These are phyloP conservation scores for Talaromyces piceae DNA, from an alignment of 2,329 filamentous ascomycete genomes.

Conservation along the genomic window DNA sequence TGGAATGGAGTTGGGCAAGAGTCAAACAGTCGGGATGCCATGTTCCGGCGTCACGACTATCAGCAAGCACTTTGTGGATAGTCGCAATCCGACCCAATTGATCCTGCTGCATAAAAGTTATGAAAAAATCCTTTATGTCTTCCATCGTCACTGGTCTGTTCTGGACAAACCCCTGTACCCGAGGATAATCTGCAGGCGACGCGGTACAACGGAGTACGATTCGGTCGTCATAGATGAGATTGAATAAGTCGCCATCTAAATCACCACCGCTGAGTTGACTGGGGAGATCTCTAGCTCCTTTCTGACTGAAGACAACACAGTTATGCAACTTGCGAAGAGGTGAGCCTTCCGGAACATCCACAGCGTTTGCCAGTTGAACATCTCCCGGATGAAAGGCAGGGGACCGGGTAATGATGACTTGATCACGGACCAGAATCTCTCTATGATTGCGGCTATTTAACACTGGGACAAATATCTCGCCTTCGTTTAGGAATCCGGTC, in stretches of 20 bases:
- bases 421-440: constrained; percentile 26
- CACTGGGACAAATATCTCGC: constrained; percentile 60
- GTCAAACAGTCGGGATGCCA: constrained; percentile 43
- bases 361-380: constrained; percentile 58
- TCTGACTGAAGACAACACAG: constrained; percentile 69
- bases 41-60: constrained; percentile 49
- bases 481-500: constrained; percentile 58
- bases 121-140: constrained; percentile 74
- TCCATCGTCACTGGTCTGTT: constrained; percentile 49
- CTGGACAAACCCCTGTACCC: constrained; percentile 51
- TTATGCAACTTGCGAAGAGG: constrained; percentile 59
- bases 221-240: constrained; percentile 63
- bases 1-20: constrained; percentile 60
- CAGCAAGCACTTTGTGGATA: constrained; percentile 57
- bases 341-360: constrained; percentile 51
- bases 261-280: constrained; percentile 75
- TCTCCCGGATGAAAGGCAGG: constrained; percentile 78
- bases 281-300: constrained; percentile 65
- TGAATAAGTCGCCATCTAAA: constrained; percentile 75
- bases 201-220: constrained; percentile 42
- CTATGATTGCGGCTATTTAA: constrained; percentile 31
- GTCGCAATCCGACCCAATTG: constrained; percentile 59
- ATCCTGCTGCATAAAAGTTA: constrained; percentile 66
- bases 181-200: constrained; percentile 63
- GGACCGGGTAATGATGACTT: constrained; percentile 63